Conservation (phyloP, 441 rosid species). For the Raphanus hybrid region DNA sequence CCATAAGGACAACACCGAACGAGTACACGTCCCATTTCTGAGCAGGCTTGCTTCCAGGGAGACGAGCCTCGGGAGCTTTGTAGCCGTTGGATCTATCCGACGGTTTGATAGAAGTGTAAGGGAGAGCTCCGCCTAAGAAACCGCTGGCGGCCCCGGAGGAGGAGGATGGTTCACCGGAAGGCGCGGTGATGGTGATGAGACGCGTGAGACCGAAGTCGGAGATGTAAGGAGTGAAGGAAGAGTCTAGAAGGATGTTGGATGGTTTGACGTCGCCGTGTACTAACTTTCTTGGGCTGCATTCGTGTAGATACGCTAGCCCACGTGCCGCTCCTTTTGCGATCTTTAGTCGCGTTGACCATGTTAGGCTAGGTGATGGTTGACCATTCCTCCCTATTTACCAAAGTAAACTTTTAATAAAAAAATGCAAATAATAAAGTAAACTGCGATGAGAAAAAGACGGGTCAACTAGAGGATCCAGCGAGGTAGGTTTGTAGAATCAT, state of each 20-base stretch:
- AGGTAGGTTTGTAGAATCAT: too few relatives aligned
- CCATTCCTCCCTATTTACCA: too few relatives aligned
- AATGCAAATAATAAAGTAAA: too few relatives aligned
- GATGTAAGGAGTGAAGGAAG: conserved; percentile 68
- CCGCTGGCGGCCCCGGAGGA: neutral
- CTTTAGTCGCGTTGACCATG: conserved; percentile 63
- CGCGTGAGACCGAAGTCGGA: conserved; percentile 82
- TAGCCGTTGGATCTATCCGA: too few relatives aligned
- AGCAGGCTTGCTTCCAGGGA: conserved; percentile 56
- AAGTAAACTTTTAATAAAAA: too few relatives aligned
- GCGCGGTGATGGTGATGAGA: conserved; percentile 75
- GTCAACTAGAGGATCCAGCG: too few relatives aligned
- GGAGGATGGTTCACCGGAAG: conserved; percentile 47
- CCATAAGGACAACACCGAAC: conserved; percentile 81
- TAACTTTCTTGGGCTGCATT: conserved; percentile 88
- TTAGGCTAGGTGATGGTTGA: too few relatives aligned
- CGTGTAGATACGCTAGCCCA: conserved; percentile 94
- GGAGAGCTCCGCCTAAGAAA: too few relatives aligned
- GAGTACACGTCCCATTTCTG: conserved; percentile 93
- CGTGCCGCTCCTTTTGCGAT: conserved; percentile 85
- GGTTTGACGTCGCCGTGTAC: conserved; percentile 91
- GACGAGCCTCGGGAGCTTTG: neutral
- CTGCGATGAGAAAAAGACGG: too few relatives aligned
- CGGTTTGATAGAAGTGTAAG: too few relatives aligned
- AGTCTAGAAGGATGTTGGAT: conserved; percentile 84